Conservation (phyloP, 2,329 filamentous ascomycete genomes). For the Paracorniculantispora psalliotae region DNA sequence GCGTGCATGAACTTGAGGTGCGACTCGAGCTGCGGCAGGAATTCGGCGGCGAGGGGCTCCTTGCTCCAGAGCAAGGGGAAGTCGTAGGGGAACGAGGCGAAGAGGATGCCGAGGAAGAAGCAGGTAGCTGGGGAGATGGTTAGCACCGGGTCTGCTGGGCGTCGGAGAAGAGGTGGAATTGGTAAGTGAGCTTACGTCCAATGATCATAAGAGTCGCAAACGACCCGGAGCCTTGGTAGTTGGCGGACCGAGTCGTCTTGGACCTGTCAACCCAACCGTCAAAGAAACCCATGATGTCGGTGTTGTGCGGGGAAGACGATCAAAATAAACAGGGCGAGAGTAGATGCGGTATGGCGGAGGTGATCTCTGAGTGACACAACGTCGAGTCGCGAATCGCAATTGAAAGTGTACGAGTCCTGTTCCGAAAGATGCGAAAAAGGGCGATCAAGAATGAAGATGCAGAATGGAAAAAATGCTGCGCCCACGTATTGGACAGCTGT, state of each 20-base stretch:
- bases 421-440: too few species aligned
- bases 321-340: not conserved
- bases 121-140: conserved; percentile 59
- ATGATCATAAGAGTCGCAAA: conserved; percentile 98
- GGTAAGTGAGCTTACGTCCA: conserved; percentile 62
- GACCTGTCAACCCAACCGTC: conserved; percentile 45
- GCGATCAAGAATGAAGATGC: too few species aligned
- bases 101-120: conserved; percentile 98
- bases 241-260: conserved; percentile 52
- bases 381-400: not conserved
- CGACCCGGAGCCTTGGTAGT: conserved; percentile 59
- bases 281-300: conserved; percentile 13
- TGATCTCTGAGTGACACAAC: not conserved
- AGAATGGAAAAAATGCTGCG: too few species aligned
- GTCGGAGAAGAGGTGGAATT: not conserved
- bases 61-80: conserved; percentile 81
- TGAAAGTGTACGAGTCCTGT: too few species aligned
- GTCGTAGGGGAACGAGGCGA: conserved; percentile 94
- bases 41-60: conserved; percentile 56
- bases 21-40: conserved; percentile 80
- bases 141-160: conserved; percentile 8
- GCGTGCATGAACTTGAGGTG: conserved; percentile 90
- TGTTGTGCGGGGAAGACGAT: not conserved
- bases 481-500: too few species aligned
- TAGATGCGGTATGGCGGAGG: too few species aligned